Evolutionary conservation across 495 filamentous ascomycete species (phyloP).

Genomic region (Daldinia concentrica): DNA sequence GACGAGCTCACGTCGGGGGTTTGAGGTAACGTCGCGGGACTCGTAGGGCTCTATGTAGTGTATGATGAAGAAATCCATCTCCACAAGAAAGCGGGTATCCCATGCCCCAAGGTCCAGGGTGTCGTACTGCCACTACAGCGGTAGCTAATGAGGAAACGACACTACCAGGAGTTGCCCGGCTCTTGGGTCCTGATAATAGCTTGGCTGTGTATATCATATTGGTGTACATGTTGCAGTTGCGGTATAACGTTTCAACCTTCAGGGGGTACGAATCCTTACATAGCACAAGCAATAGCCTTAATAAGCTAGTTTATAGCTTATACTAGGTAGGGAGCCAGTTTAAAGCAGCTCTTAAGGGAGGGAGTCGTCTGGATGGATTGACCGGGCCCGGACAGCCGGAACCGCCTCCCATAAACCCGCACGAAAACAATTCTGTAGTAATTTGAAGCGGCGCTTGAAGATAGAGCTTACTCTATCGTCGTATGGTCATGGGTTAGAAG

Average conservation of each 20-base stretch:
- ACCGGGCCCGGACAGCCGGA: constrained; percentile 9
- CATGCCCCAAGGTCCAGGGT: constrained; percentile 27
- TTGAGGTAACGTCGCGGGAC: constrained; percentile 29
- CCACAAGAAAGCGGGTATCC: constrained; percentile 39
- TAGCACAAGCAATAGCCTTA: constrained; percentile 23
- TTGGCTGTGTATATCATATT: constrained; percentile 42
- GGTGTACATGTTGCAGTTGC: constrained; percentile 10
- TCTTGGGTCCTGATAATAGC: constrained; percentile 35
- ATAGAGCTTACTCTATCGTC: constrained; percentile 25
- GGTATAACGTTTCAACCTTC: constrained; percentile 31
- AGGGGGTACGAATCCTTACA: constrained; percentile 35
- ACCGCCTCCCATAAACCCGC: constrained; percentile 9
- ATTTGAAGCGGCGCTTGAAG: constrained; percentile 22
- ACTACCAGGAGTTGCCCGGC: constrained; percentile 34
- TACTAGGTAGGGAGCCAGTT: constrained; percentile 4
- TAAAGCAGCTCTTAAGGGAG: constrained; percentile 8
- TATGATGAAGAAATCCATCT: constrained; percentile 23
- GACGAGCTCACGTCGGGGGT: constrained; percentile 16
- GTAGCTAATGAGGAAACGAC: constrained; percentile 33
- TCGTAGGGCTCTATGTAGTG: constrained; percentile 39
- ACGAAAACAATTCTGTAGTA: constrained; percentile 9
- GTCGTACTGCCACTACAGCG: constrained; percentile 17
- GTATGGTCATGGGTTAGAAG: constrained; percentile 27
- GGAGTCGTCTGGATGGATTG: constrained; percentile 15
- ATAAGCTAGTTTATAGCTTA: constrained; percentile 9